Conservation (phyloP, 2,329 filamentous ascomycete genomes). For the Aureobasidium vineae region DNA sequence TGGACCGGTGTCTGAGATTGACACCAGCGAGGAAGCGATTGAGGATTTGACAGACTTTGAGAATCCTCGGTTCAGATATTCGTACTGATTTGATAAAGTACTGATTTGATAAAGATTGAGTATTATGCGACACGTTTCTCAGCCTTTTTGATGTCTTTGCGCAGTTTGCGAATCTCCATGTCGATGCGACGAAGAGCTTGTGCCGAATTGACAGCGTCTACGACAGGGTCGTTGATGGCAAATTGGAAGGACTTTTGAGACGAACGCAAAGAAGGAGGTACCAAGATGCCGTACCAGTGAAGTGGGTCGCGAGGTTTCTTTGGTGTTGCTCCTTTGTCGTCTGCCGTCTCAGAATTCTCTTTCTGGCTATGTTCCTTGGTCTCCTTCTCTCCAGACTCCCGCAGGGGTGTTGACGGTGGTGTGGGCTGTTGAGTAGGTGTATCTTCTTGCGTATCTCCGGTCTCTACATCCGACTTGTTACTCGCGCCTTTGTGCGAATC, state of each 20-base stretch:
- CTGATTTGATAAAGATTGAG: too few relatives aligned
- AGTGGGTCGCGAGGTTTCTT: constrained; percentile 52
- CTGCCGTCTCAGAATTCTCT: neutral
- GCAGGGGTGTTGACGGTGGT: constrained; percentile 8
- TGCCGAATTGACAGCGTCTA: constrained; percentile 57
- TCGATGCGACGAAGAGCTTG: constrained; percentile 64
- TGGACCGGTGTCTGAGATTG: constrained; percentile 25
- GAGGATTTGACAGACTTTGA: constrained; percentile 45
- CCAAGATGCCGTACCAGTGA: constrained; percentile 56
- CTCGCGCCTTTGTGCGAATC: neutral
- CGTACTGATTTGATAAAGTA: too few relatives aligned
- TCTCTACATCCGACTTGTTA: constrained; percentile 5
- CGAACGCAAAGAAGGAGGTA: constrained; percentile 49
- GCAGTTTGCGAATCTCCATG: constrained; percentile 62
- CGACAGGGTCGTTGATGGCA: constrained; percentile 58
- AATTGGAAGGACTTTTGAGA: constrained; percentile 60
- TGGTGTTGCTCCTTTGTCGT: neutral
- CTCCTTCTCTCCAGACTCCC: neutral
- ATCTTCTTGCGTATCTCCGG: constrained; percentile 1
- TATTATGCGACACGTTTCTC: constrained; percentile 32
- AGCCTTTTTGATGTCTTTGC: constrained; percentile 48
- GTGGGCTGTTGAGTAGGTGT: neutral
- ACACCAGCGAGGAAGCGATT: constrained; percentile 34
- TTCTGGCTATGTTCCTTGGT: neutral
- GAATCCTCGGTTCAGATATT: constrained; percentile 35